These are phyloP conservation scores for Metrosideros polymorpha DNA, from an alignment of 441 rosid species.

Conservation along the genomic window DNA sequence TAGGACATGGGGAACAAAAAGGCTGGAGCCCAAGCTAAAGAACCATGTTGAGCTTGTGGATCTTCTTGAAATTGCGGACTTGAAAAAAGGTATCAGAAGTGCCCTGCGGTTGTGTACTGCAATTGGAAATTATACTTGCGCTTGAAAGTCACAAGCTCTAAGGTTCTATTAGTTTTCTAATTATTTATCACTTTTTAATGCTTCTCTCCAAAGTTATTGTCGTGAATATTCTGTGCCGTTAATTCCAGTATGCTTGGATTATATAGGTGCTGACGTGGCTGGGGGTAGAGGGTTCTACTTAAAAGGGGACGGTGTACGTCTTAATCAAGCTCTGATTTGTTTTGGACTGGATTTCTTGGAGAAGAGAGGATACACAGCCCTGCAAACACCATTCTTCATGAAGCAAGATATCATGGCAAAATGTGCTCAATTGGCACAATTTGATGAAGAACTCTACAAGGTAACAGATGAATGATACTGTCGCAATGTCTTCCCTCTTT, in stretches of 20 bases:
- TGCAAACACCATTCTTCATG: constrained; percentile 92
- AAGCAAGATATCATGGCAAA: constrained; percentile 89
- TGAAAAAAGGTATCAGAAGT: constrained; percentile 50
- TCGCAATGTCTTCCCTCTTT: not conserved
- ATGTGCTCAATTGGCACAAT: constrained; percentile 91
- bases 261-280: constrained; percentile 74
- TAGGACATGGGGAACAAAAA: constrained; percentile 57
- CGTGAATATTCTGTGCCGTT: not conserved
- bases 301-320: constrained; percentile 74
- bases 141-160: not conserved
- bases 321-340: constrained; percentile 84
- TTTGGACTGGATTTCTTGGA: constrained; percentile 70
- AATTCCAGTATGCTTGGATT: constrained; percentile 3
- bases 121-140: not conserved
- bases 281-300: constrained; percentile 89
- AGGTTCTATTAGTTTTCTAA: not conserved
- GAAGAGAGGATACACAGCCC: constrained; percentile 48
- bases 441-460: constrained; percentile 95
- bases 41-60: constrained; percentile 95
- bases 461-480: constrained; percentile 9
- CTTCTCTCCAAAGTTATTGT: not conserved
- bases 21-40: constrained; percentile 45
- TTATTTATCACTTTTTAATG: not conserved
- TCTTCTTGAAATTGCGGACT: constrained; percentile 70
- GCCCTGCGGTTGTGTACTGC: not conserved